Evolutionary conservation across 2,329 filamentous ascomycete species (phyloP).

Genomic region (Blastomyces emzantsi): DNA sequence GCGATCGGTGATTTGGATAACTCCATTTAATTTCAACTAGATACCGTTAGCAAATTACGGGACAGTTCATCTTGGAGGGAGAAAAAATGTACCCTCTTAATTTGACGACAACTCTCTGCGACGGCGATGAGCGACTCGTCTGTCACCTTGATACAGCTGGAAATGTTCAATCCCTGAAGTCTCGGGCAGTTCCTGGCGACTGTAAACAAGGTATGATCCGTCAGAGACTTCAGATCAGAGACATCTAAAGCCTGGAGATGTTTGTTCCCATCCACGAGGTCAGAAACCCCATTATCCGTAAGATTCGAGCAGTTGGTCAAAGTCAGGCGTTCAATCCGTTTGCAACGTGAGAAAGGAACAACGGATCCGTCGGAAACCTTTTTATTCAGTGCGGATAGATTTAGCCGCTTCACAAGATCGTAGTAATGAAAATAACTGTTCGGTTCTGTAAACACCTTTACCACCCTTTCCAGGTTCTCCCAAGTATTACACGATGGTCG

Average conservation of each 20-base stretch:
- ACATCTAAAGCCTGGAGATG: constrained; percentile 85
- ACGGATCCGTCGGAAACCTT: constrained; percentile 85
- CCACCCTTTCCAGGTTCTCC: constrained; percentile 71
- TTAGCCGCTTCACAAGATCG: constrained; percentile 84
- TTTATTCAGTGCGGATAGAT: constrained; percentile 68
- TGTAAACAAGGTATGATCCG: constrained; percentile 66
- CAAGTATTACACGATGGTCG: constrained; percentile 83
- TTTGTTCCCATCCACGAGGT: constrained; percentile 67
- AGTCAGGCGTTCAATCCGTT: constrained; percentile 83
- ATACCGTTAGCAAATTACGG: constrained; percentile 24
- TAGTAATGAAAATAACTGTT: constrained; percentile 82
- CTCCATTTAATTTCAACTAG: constrained; percentile 90
- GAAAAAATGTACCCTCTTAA: constrained; percentile 62
- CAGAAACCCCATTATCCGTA: constrained; percentile 73
- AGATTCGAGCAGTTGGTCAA: constrained; percentile 80
- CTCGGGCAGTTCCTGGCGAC: constrained; percentile 74
- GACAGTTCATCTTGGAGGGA: neutral
- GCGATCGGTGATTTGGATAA: constrained; percentile 70
- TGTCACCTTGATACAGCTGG: constrained; percentile 72
- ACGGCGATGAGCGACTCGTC: constrained; percentile 76
- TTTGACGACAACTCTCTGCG: constrained; percentile 70
- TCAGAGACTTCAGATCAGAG: constrained; percentile 69
- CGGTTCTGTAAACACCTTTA: constrained; percentile 61
- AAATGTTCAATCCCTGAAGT: constrained; percentile 88
- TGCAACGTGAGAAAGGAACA: constrained; percentile 70